Conservation (phyloP, 257 asterid species). For the Solanum okadae region DNA sequence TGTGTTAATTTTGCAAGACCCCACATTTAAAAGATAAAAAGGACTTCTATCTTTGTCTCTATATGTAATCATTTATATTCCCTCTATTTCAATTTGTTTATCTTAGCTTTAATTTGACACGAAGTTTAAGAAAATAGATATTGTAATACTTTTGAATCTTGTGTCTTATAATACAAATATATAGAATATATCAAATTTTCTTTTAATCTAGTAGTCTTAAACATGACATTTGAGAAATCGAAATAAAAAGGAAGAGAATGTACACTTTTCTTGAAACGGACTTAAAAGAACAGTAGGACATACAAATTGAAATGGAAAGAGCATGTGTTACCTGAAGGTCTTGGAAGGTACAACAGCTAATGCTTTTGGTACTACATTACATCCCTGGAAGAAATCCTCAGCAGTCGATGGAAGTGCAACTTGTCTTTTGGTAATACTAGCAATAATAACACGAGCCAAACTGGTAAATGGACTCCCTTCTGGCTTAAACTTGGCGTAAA, state of each 20-base stretch:
- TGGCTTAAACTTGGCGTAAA: constrained; percentile 8
- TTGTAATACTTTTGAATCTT: neutral
- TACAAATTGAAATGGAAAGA: neutral
- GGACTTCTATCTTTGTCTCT: neutral
- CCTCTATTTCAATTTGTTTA: too few species aligned
- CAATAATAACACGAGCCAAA: constrained; percentile 8
- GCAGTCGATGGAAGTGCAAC: neutral
- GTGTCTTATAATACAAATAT: neutral
- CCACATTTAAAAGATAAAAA: neutral
- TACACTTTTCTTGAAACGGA: neutral
- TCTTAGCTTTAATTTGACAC: neutral
- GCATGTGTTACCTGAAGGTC: constrained; percentile 3
- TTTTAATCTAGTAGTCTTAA: neutral
- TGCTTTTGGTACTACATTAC: neutral
- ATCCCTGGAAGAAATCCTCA: neutral
- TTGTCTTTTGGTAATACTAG: constrained; percentile 1
- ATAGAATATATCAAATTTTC: neutral
- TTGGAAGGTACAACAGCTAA: neutral
- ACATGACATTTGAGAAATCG: too few species aligned
- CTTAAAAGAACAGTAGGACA: neutral
- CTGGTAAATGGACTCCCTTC: constrained; percentile 8
- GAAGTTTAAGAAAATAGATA: neutral
- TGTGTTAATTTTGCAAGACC: neutral
- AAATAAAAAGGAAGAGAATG: neutral
- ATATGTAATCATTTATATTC: neutral